These are phyloP conservation scores for Aspergillus bertholletiae DNA, from an alignment of 495 filamentous ascomycete species.

Conservation along the genomic window DNA sequence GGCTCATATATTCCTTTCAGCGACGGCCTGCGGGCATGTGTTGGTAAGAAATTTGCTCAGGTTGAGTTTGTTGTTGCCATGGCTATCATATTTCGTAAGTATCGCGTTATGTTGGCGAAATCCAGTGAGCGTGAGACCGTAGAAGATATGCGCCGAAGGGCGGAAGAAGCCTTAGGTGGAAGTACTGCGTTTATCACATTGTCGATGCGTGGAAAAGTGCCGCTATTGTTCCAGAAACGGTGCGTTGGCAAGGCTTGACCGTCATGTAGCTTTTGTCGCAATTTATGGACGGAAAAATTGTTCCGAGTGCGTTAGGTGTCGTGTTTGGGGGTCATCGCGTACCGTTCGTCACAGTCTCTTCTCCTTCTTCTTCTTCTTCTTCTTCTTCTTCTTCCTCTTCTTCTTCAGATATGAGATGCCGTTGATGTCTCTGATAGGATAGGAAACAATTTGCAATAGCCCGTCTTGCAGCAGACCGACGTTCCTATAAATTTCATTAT, in stretches of 20 bases:
- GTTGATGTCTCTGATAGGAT: no score
- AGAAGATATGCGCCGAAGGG: neutral
- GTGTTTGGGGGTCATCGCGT: no score
- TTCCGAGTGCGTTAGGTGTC: no score
- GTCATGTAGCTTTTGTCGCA: neutral
- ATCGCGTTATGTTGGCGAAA: conserved; percentile 39
- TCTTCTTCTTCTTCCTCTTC: no score
- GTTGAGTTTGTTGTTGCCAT: conserved; percentile 68
- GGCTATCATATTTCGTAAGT: conserved; percentile 58
- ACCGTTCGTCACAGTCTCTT: no score
- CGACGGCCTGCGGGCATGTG: conserved; percentile 65
- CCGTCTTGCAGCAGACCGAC: no score
- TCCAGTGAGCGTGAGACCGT: neutral
- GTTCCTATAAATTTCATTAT: no score
- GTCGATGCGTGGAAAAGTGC: neutral
- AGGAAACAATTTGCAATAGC: no score
- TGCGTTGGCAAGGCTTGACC: neutral
- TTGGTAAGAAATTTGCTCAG: conserved; percentile 68
- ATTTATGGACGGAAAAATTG: no score
- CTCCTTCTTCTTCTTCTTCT: no score
- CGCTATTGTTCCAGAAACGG: neutral
- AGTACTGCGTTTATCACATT: conserved; percentile 2
- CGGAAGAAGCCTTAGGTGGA: neutral
- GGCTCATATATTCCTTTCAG: conserved; percentile 69
- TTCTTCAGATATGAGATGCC: no score